Percentiles rank a stretch among this genome's conserved stretches.
These are phyloP conservation scores for Rhizoclosmatium sp. DNA, from an alignment of 192 early-diverging fungal genomes.

Conservation along the genomic window DNA sequence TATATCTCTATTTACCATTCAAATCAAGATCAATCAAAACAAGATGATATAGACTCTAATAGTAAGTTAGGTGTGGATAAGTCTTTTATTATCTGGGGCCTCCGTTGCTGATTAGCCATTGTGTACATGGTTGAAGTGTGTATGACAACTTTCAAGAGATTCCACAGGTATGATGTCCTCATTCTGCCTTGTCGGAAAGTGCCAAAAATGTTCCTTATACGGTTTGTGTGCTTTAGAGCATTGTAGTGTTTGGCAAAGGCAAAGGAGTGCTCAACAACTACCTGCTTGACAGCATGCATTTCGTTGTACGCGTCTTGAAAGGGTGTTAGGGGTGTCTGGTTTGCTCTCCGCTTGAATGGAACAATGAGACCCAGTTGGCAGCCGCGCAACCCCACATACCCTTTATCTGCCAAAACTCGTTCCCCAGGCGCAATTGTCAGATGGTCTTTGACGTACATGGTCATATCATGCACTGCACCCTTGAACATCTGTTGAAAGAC, in stretches of 20 bases:
- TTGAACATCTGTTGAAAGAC: background rate
- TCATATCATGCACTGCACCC: background rate
- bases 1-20: too few species aligned
- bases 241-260: too few species aligned
- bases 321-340: background rate
- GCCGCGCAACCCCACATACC: too few species aligned
- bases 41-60: too few species aligned
- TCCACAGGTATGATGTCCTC: background rate
- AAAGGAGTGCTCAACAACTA: background rate
- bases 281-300: too few species aligned
- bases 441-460: background rate
- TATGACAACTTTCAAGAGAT: background rate
- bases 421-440: background rate
- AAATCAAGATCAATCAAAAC: too few species aligned
- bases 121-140: background rate
- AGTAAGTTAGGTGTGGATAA: too few species aligned
- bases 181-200: background rate
- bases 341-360: background rate
- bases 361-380: too few species aligned
- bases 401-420: background rate
- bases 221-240: constrained; percentile 1
- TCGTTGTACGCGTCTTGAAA: too few species aligned
- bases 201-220: background rate
- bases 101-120: background rate
- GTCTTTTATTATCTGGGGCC: too few species aligned